Conservation (phyloP, 106 monocot species). For the Xerophyta viscosa region DNA sequence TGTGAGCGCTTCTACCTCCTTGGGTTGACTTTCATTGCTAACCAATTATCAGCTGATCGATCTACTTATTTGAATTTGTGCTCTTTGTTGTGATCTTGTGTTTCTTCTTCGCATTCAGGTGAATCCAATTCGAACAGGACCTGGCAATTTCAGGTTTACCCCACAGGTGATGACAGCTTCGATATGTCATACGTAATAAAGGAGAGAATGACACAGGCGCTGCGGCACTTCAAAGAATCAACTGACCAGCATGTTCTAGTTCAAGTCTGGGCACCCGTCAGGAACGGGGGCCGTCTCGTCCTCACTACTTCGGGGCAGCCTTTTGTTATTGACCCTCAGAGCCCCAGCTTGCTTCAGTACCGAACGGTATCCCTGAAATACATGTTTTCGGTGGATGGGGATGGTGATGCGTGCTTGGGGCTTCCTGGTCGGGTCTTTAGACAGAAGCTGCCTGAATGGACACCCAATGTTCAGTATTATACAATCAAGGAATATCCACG, state of each 20-base stretch:
- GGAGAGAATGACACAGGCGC: constrained; percentile 64
- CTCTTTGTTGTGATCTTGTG: too few relatives aligned
- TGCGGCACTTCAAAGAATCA: constrained; percentile 66
- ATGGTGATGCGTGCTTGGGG: constrained; percentile 41
- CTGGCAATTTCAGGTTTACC: constrained; percentile 11
- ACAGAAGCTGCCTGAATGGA: constrained; percentile 72
- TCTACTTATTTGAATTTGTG: too few relatives aligned
- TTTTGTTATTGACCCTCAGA: constrained; percentile 53
- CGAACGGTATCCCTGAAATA: constrained; percentile 56
- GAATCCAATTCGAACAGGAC: too few relatives aligned
- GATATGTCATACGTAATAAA: constrained; percentile 33
- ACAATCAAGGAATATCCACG: constrained; percentile 66
- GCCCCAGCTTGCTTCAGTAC: constrained; percentile 46
- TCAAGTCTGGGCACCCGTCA: constrained; percentile 95
- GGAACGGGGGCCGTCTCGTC: constrained; percentile 32
- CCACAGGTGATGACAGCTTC: constrained; percentile 15
- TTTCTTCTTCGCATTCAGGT: too few relatives aligned
- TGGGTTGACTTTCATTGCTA: background rate
- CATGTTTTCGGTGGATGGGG: constrained; percentile 54
- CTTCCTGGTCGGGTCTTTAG: constrained; percentile 77
- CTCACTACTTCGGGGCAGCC: constrained; percentile 88
- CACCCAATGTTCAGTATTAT: constrained; percentile 84
- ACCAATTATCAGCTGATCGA: background rate
- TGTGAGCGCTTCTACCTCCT: background rate
- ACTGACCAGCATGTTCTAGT: constrained; percentile 56